These are phyloP conservation scores for Paradendryphiella salina DNA, from an alignment of 2,329 filamentous ascomycete species.

Conservation along the genomic window DNA sequence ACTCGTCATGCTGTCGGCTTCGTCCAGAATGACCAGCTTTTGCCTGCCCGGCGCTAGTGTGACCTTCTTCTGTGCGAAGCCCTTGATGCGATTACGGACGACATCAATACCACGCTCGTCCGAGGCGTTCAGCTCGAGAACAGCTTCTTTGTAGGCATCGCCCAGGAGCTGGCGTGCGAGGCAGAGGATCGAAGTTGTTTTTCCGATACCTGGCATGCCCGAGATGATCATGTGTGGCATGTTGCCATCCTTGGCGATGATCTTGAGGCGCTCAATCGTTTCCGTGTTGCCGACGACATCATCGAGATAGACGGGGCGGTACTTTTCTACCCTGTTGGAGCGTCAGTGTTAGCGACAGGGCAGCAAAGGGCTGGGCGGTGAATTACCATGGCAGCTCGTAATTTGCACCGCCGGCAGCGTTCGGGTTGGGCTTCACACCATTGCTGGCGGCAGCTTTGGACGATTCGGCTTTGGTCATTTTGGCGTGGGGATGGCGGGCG, in stretches of 20 bases:
- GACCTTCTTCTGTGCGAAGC: constrained; percentile 98
- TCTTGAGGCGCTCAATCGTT: constrained; percentile 94
- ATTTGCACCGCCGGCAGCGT: constrained; percentile 48
- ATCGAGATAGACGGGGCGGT: constrained; percentile 90
- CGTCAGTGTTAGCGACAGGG: constrained; percentile 17
- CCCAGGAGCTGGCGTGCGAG: constrained; percentile 89
- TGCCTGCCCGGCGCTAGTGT: constrained; percentile 87
- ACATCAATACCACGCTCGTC: constrained; percentile 98
- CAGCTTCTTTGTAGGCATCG: constrained; percentile 94
- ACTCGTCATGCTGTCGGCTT: constrained; percentile 94
- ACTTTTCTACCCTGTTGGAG: constrained; percentile 86
- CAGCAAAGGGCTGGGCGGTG: constrained; percentile 7
- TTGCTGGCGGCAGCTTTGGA: constrained; percentile 53
- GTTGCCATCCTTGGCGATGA: constrained; percentile 97
- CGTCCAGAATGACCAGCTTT: constrained; percentile 96
- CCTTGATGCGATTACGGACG: constrained; percentile 95
- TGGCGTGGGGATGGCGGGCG: constrained; percentile 21
- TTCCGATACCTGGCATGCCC: constrained; percentile 99
- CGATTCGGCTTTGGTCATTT: constrained; percentile 55
- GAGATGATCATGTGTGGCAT: constrained; percentile 99
- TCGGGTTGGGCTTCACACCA: constrained; percentile 48
- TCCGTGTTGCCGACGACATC: constrained; percentile 98
- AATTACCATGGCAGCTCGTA: constrained; percentile 80
- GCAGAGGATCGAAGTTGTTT: constrained; percentile 94
- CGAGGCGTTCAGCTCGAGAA: constrained; percentile 92